Evolutionary conservation across 2,329 filamentous ascomycete genomes (phyloP).

Genomic region (Claviceps lovelessii): DNA sequence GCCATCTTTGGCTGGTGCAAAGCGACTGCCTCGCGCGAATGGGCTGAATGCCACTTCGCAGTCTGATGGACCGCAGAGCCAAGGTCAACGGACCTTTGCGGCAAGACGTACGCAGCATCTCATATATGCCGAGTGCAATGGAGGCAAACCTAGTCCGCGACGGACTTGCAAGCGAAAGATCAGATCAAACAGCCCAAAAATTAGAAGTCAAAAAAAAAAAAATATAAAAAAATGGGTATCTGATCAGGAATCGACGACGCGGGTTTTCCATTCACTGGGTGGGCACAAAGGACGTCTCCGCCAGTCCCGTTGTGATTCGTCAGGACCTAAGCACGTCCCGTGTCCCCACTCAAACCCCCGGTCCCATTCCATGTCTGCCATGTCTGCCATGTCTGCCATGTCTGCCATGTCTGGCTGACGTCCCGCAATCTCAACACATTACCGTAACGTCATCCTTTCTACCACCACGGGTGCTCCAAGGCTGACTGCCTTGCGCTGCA

Average conservation of each 20-base stretch:
- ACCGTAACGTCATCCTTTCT: conserved; percentile 5
- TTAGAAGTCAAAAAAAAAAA: neutral
- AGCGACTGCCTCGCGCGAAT: neutral
- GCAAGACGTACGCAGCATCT: conserved; percentile 18
- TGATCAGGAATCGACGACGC: neutral
- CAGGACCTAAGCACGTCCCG: neutral
- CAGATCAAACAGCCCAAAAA: too few relatives aligned
- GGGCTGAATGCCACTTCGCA: neutral
- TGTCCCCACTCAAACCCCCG: neutral
- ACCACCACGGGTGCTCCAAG: conserved; percentile 4
- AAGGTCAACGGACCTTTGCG: conserved; percentile 8
- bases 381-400: neutral
- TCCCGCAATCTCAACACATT: neutral
- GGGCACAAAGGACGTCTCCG: neutral
- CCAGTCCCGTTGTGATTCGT: neutral
- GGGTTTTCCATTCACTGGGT: neutral
- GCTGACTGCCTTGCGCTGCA: conserved; percentile 14
- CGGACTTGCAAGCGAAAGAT: neutral
- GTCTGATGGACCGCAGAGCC: neutral
- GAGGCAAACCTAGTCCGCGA: neutral
- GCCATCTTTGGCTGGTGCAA: neutral
- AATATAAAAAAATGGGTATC: neutral
- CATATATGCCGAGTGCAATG: conserved; percentile 2
- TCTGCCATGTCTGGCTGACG: neutral
- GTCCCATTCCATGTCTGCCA: neutral